phyloP scores from a whole-genome alignment of 1,284 basidiomycete species.

The Naganishia sp. region DNA sequence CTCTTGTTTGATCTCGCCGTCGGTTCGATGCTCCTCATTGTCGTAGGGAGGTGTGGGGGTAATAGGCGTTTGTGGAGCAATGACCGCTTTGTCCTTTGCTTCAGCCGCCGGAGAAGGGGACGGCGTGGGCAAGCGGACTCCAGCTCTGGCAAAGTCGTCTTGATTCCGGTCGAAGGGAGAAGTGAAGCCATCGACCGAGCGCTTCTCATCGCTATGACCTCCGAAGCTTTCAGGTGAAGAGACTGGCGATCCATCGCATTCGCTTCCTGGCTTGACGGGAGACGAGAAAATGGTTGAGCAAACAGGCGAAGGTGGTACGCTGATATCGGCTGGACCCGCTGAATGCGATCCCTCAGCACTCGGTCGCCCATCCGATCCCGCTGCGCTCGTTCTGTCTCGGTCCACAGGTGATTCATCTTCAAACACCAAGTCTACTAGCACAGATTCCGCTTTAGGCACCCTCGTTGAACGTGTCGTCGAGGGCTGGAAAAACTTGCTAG shows the following conservation, averaged over 20 bases:
- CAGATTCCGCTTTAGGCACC: background rate
- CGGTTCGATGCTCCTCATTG: background rate
- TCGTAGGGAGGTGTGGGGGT: background rate
- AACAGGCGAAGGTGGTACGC: conserved; percentile 19
- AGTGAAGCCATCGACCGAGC: conserved; percentile 5
- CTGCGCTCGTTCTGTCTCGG: background rate
- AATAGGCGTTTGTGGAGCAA: conserved; percentile 1
- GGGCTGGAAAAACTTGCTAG: conserved; percentile 35
- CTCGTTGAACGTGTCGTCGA: conserved; percentile 26
- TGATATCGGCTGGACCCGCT: background rate
- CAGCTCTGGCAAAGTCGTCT: conserved; percentile 5
- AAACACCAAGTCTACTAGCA: conserved; percentile 12
- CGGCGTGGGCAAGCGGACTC: background rate
- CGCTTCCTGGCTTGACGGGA: conserved; percentile 8
- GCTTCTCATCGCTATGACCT: background rate
- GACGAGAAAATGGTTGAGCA: conserved; percentile 23
- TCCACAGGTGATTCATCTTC: conserved; percentile 3
- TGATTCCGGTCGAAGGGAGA: conserved; percentile 8
- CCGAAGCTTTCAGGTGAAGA: conserved; percentile 17
- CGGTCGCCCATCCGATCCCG: background rate
- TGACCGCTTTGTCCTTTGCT: conserved; percentile 2
- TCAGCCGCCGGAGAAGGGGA: conserved; percentile 19
- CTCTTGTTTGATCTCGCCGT: conserved; percentile 47
- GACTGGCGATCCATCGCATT: conserved; percentile 4
- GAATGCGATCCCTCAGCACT: background rate